Evolutionary conservation across 768 basidiomycete species (phyloP).

Genomic region (Hysterangium stoloniferum): DNA sequence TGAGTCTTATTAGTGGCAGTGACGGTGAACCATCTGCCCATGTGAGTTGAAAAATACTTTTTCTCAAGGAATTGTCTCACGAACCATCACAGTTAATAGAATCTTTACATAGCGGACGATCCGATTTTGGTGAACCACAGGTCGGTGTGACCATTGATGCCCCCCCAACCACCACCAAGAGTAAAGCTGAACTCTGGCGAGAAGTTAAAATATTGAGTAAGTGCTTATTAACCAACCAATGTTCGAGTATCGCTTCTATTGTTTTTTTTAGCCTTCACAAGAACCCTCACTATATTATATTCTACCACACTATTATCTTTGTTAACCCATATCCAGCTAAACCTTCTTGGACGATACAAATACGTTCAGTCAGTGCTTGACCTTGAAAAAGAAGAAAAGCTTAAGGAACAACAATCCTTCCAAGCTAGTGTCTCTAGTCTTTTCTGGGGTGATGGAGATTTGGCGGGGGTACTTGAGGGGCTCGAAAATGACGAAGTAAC

Average conservation of each 20-base stretch:
- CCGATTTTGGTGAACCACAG: constrained; percentile 10
- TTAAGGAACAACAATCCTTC: constrained; percentile 37
- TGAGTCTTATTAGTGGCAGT: constrained; percentile 13
- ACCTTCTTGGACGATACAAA: constrained; percentile 71
- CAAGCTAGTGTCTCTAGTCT: constrained; percentile 34
- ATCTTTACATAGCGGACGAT: constrained; percentile 11
- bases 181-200: constrained; percentile 84
- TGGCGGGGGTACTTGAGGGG: constrained; percentile 21
- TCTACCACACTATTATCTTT: constrained; percentile 78
- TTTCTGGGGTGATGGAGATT: constrained; percentile 20
- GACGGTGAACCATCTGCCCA: constrained; percentile 3
- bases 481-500: constrained; percentile 32
- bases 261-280: constrained; percentile 60
- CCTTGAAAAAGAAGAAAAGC: constrained; percentile 50
- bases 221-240: constrained; percentile 18
- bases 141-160: constrained; percentile 20
- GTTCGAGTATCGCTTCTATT: not conserved
- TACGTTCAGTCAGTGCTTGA: constrained; percentile 66
- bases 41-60: not conserved
- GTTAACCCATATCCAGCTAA: constrained; percentile 82
- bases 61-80: constrained; percentile 6
- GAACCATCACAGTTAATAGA: constrained; percentile 9
- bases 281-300: constrained; percentile 81
- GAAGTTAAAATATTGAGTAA: constrained; percentile 84
- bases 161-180: constrained; percentile 29